Percentiles rank a stretch among this genome's conserved stretches.
Evolutionary conservation across 805 yeast genomes (phyloP).

Genomic region (Ogataea sp.): DNA sequence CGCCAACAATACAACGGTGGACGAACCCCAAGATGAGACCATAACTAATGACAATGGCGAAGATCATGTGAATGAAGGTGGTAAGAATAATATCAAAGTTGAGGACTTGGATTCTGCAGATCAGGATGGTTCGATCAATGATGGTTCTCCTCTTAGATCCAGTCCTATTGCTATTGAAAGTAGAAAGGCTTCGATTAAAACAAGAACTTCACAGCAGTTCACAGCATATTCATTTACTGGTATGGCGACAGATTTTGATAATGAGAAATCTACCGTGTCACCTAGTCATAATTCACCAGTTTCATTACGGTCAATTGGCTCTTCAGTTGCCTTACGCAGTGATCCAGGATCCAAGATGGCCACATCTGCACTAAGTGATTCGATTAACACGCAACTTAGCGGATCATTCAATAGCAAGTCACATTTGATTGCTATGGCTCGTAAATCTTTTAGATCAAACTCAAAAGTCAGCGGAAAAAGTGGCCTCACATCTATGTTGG

Average conservation of each 20-base stretch:
- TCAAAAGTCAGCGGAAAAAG: conserved; percentile 16
- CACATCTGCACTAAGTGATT: conserved; percentile 1
- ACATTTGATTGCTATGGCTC: conserved; percentile 4
- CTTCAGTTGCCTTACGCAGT: conserved; percentile 7
- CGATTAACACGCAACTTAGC: conserved; percentile 2
- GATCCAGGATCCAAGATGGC: conserved; percentile 9
- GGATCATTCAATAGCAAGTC: neutral
- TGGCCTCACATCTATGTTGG: conserved; percentile 20
- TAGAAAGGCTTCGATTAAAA: neutral
- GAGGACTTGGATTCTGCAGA: neutral
- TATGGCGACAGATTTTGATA: conserved; percentile 25
- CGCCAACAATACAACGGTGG: no score
- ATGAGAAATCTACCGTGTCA: conserved; percentile 17
- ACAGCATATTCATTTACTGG: conserved; percentile 23
- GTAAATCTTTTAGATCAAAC: conserved; percentile 11
- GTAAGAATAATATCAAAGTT: neutral
- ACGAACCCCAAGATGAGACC: no score
- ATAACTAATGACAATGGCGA: no score
- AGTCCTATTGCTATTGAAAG: neutral
- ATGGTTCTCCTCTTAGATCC: neutral
- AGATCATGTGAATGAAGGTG: no score
- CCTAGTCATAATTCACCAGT: conserved; percentile 5
- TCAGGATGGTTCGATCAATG: neutral
- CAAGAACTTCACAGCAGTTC: neutral
- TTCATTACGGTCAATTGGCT: conserved; percentile 6